Conservation (phyloP, 1,284 basidiomycete genomes). For the Baeospora myosura region DNA sequence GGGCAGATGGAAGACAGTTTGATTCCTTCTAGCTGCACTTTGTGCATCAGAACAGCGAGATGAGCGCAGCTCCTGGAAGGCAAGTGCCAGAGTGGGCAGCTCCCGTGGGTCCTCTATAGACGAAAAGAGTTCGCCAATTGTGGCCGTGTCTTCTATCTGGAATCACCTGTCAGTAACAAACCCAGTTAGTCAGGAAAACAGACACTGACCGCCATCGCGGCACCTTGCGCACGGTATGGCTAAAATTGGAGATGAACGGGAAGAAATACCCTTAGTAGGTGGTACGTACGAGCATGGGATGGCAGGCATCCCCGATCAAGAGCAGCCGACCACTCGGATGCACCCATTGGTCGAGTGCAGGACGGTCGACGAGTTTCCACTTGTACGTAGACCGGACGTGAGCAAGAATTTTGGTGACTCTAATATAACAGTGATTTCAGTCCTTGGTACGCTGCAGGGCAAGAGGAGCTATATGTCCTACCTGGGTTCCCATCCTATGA, state of each 20-base stretch:
- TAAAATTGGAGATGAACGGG: neutral
- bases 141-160: conserved; percentile 9
- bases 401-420: too few relatives aligned
- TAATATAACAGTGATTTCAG: too few relatives aligned
- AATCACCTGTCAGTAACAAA: neutral
- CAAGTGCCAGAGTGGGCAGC: conserved; percentile 2
- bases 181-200: too few relatives aligned
- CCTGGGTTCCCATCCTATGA: conserved; percentile 42
- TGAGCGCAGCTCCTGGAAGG: conserved; percentile 2
- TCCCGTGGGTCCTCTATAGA: neutral
- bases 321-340: conserved; percentile 8
- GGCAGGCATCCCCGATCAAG: conserved; percentile 13
- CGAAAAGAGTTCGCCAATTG: conserved; percentile 5
- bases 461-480: too few relatives aligned
- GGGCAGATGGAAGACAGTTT: conserved; percentile 25
- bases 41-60: conserved; percentile 17
- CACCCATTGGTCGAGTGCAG: conserved; percentile 20
- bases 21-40: conserved; percentile 21
- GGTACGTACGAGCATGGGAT: conserved; percentile 12
- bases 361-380: conserved; percentile 45
- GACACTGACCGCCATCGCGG: conserved; percentile 9
- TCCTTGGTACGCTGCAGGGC: too few relatives aligned
- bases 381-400: conserved; percentile 40
- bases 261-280: neutral
- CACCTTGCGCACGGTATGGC: conserved; percentile 11